Base-by-base conservation (phyloP, 495 filamentous ascomycete genomes). In the Annulohypoxylon maeteangense region DNA sequence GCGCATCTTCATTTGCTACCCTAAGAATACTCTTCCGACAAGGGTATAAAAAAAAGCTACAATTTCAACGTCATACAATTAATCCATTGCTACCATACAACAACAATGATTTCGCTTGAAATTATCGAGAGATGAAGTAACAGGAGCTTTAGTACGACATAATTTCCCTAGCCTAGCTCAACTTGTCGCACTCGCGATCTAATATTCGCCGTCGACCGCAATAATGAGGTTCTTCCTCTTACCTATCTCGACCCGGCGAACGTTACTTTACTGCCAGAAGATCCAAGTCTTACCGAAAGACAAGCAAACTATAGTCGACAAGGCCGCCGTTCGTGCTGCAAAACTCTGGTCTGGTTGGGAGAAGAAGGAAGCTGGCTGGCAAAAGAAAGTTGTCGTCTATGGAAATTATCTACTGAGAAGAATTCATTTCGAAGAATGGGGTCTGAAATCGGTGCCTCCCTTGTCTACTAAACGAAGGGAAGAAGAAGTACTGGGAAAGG, bases 401-500 rank as follows among this genome's bases (percentile, higher is more conserved):
- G 95, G 96, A 27, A 98, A 98, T 82, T 84, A 87, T 27, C 86
- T 92, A 8, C 86, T 98, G 56, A 90, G 91, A 74, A 87, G 93
- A 42, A 94, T 99, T 71, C 93, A 95, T 1, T 97, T 91, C 78
- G 92, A 98, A 81, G 95, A 99, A 91, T 99, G 95, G 88, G 95
- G 93, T 0, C 82, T 99, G 51, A 98, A 98, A 81, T 95, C 93
- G 58, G 91, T 99, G 38, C 95, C 95, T 3, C 92, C 95, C 32
- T 82, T 97, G 60, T 93, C 87, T 25, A 83, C 88, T 36, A 87
- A 89, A 62, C 84, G 87, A 51, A 84, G 85, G 68, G 81, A 87
- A 47, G 86, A 90, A 59, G 88, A 91, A 73, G 72, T 88, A 14
- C 78, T 90, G 56, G 90, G 87, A 32, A 86, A 86, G 22, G 85